Percentiles rank a stretch among this genome's conserved stretches.
Conservation (phyloP, 345 rosid species). For the Eutrema heterophyllum region DNA sequence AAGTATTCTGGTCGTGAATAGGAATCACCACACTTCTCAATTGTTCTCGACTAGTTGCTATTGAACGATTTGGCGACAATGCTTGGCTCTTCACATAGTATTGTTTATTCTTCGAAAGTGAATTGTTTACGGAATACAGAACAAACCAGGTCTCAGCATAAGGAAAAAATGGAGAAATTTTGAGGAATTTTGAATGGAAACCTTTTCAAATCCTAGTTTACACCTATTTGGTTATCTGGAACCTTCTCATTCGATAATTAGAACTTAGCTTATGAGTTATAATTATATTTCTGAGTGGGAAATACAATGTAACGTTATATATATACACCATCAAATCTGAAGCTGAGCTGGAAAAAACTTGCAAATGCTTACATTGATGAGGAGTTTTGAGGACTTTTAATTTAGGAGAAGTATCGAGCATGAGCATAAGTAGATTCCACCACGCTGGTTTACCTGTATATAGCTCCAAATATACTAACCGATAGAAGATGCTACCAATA, state of each 20-base stretch:
- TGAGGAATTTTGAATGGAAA: not conserved
- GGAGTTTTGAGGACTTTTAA: constrained; percentile 4
- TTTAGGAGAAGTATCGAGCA: too few species aligned
- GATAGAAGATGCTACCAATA: too few species aligned
- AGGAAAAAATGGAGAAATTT: not conserved
- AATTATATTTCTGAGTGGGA: not conserved
- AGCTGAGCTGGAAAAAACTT: too few species aligned
- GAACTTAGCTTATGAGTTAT: not conserved
- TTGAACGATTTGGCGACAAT: not conserved
- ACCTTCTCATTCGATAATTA: not conserved
- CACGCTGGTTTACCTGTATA: too few species aligned
- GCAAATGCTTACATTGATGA: too few species aligned
- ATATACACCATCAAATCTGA: too few species aligned
- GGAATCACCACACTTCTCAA: not conserved
- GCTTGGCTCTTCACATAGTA: not conserved
- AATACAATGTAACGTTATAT: too few species aligned
- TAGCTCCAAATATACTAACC: too few species aligned
- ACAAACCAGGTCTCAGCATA: too few species aligned
- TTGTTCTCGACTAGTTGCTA: not conserved
- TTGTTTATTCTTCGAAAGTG: not conserved
- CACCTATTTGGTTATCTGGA: not conserved
- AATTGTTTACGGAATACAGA: not conserved
- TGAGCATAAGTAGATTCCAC: too few species aligned
- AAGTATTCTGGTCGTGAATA: too few species aligned
- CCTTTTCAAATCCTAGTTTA: not conserved